These are phyloP conservation scores for Flagelloscypha sp. DNA, from an alignment of 768 basidiomycete species.

Conservation along the genomic window DNA sequence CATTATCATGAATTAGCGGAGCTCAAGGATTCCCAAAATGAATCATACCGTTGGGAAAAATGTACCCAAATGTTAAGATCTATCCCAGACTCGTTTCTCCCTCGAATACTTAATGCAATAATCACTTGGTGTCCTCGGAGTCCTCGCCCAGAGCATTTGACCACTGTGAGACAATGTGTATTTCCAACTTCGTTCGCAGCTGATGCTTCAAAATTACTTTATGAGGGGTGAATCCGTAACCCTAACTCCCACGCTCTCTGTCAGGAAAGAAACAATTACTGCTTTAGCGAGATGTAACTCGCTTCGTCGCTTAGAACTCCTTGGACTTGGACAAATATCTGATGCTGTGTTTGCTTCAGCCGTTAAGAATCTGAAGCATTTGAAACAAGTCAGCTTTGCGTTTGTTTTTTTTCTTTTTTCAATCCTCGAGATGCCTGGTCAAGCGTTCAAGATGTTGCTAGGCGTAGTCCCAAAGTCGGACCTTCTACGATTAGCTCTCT, in stretches of 20 bases:
- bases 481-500: conserved; percentile 36
- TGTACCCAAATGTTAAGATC: conserved; percentile 31
- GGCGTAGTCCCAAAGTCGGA: conserved; percentile 54
- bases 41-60: conserved; percentile 30
- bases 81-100: conserved; percentile 45
- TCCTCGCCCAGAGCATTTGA: too few species aligned
- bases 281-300: too few species aligned
- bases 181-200: too few species aligned
- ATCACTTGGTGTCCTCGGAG: too few species aligned
- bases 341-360: conserved; percentile 45
- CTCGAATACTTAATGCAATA: conserved; percentile 49
- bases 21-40: conserved; percentile 30
- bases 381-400: conserved; percentile 36
- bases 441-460: conserved; percentile 16
- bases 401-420: conserved; percentile 49
- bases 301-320: conserved; percentile 43
- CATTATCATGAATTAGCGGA: too few species aligned
- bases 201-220: too few species aligned
- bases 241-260: too few species aligned
- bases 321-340: conserved; percentile 41
- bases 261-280: too few species aligned
- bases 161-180: too few species aligned
- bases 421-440: conserved; percentile 7
- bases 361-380: too few species aligned
- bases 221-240: too few species aligned